Evolutionary conservation across 306 rosid genomes (phyloP), one percentile per base, ranked within the genome.

Genomic region (Malus orientalis): DNA sequence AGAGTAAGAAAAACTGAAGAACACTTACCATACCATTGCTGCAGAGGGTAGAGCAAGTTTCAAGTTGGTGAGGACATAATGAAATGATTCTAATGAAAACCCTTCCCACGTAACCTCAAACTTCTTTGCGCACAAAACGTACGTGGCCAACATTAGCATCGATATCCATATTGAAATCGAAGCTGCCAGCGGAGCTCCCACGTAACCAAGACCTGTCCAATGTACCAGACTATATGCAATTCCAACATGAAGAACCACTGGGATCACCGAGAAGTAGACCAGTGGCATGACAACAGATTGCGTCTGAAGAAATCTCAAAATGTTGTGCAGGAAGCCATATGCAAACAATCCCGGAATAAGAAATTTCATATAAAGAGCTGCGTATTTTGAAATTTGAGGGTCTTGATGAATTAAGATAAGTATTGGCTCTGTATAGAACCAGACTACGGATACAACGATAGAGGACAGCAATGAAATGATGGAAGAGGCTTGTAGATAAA

Each of bases 21-120:
- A 71, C 20, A 76, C 93, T 85, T 80, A 91, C 97, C 98, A 90
- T 16, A 91, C 86, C 98, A 90, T 94, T 61, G 90, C 91, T 2
- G 91, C 93, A 25, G 96, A 94, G 22, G 98, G 91, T 25, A 94
- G 62, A 63, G 97, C 88, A 33, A 94, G 86, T 86, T 85, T 94
- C 67, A 94, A 69, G 79, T 71, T 81, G 11, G 83, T 23, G 7
- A 87, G 14, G 47, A 94, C 45, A 8, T 78, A 86, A 78, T 53
- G 8, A 30, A 90, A 80, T 14, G 93, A 83, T 16, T 87, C 81
- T 18, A 53, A 15, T 23, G 98, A 90, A 82, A 94, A 86, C n/a
- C 97, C 98, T 62, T 53, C 62, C 98, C 97, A 94, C 15, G 98
- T 94, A n/a, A 40, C 76, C 77, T 84, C 69, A 80, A 90, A 86